Conservation (phyloP, 495 filamentous ascomycete genomes). For the Lindgomyces ingoldianus region DNA sequence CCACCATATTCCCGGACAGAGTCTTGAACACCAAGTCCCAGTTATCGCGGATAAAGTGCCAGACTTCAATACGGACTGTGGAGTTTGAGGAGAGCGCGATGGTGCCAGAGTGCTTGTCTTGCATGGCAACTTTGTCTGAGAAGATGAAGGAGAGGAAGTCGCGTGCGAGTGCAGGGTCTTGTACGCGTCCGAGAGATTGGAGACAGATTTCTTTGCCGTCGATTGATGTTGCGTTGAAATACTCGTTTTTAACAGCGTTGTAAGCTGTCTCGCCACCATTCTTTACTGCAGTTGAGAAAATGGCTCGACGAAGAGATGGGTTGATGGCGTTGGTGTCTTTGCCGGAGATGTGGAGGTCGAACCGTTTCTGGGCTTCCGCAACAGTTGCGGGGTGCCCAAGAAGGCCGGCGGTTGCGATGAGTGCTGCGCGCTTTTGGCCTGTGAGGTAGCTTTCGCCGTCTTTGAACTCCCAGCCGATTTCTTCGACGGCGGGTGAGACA, state of each 20-base stretch:
- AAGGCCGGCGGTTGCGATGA: constrained; percentile 72
- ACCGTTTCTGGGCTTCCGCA: constrained; percentile 69
- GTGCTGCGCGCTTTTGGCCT: constrained; percentile 73
- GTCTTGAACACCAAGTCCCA: constrained; percentile 67
- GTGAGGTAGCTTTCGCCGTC: constrained; percentile 77
- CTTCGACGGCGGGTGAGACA: constrained; percentile 67
- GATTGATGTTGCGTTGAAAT: constrained; percentile 73
- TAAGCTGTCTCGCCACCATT: constrained; percentile 66
- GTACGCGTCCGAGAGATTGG: constrained; percentile 71
- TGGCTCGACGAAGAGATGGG: constrained; percentile 72
- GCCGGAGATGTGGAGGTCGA: constrained; percentile 70
- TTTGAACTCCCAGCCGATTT: constrained; percentile 81
- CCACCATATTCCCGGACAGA: constrained; percentile 76
- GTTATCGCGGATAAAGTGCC: constrained; percentile 80
- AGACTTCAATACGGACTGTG: constrained; percentile 67
- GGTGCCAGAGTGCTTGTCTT: constrained; percentile 82
- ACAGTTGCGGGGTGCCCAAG: constrained; percentile 71
- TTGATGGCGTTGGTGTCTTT: constrained; percentile 68
- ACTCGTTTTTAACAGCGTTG: constrained; percentile 78
- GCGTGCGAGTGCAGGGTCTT: constrained; percentile 65
- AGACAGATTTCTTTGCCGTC: constrained; percentile 89
- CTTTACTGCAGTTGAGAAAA: constrained; percentile 77
- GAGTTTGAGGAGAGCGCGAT: constrained; percentile 70
- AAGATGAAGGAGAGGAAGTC: constrained; percentile 78
- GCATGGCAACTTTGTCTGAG: constrained; percentile 70